A percentile compares a stretch with the other conserved stretches of the same genome.
Conservation (phyloP, 108 stramenopile species). For the Mediolabrus comicus region DNA sequence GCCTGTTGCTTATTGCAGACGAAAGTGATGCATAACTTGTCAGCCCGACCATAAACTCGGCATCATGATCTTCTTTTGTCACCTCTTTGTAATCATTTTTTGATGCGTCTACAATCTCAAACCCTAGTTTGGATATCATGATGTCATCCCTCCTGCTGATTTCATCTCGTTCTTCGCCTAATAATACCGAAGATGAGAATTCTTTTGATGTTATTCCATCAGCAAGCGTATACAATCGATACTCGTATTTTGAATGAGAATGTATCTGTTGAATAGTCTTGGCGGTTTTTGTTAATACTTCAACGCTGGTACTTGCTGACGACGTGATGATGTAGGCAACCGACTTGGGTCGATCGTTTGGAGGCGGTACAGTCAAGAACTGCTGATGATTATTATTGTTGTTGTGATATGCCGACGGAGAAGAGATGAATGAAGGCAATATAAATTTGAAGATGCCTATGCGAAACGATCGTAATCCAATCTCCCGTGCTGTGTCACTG, state of each 20-base stretch:
- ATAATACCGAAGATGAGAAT: background rate
- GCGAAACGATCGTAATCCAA: constrained; percentile 22
- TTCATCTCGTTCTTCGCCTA: background rate
- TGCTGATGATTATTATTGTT: background rate
- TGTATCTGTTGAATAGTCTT: constrained; percentile 9
- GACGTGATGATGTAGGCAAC: constrained; percentile 16
- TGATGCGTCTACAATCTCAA: background rate
- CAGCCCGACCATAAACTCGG: too few species aligned
- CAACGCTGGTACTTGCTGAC: constrained; percentile 1
- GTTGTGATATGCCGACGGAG: background rate
- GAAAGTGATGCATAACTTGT: too few species aligned
- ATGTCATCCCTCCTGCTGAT: background rate
- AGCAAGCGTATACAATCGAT: constrained; percentile 13
- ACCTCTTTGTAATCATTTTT: too few species aligned
- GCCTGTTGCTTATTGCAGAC: background rate
- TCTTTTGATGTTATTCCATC: background rate
- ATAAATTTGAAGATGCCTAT: constrained; percentile 30
- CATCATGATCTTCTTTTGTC: too few species aligned
- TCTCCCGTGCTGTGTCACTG: constrained; percentile 17
- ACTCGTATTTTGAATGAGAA: background rate
- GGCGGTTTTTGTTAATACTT: background rate
- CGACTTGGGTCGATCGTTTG: constrained; percentile 4
- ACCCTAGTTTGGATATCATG: background rate
- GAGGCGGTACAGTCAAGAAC: background rate
- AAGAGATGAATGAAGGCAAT: constrained; percentile 16